Evolutionary conservation across 345 rosid species (phyloP), one percentile per base, ranked within the genome.

Genomic region (Gossypioides kirkii): DNA sequence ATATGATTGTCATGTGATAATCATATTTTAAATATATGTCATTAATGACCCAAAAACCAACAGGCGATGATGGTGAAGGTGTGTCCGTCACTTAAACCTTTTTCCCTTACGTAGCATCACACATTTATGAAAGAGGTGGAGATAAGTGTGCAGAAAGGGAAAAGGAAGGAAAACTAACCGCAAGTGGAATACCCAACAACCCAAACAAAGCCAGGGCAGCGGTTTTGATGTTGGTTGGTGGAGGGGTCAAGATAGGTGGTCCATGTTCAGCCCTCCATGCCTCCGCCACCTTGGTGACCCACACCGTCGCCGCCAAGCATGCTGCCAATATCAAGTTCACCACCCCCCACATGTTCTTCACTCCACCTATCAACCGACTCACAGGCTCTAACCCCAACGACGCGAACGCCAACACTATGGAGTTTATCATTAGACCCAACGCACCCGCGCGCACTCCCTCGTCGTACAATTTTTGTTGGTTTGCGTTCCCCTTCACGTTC

Each of bases 381-480:
- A 80, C 0, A 36, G 63, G 36, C 78, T 89, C 94, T n/a, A 90
- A 73, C 6, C 78, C 82, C 13, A 92, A 86, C 23, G 97, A 89
- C 65, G 81, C 79, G 65, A 85, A 69, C 2, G 89, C 97, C 71
- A 86, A 75, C 61, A 94, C 86, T 25, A 91, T 83, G 0, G 98
- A 86, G 76, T 94, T 86, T 0, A 91, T 78, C 94, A 94, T 77
- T 67, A 94, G 77, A 1, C 97, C 98, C 73, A 87, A 75, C 14
- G 98, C 82, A 8, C 98, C 98, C 1, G 89, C 83, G 8, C 90
- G 83, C 1, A 94, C 97, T 1, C 97, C 98, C 1, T 50, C 76
- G 53, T 85, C 86, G 74, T 91, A 94, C 55, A 88, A 7, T 46
- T 52, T 75, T 72, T 72, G 14, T 52, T 76, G 63, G 1, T 7